Conservation (phyloP, 805 yeast genomes). For the Hanseniaspora occidentalis region DNA sequence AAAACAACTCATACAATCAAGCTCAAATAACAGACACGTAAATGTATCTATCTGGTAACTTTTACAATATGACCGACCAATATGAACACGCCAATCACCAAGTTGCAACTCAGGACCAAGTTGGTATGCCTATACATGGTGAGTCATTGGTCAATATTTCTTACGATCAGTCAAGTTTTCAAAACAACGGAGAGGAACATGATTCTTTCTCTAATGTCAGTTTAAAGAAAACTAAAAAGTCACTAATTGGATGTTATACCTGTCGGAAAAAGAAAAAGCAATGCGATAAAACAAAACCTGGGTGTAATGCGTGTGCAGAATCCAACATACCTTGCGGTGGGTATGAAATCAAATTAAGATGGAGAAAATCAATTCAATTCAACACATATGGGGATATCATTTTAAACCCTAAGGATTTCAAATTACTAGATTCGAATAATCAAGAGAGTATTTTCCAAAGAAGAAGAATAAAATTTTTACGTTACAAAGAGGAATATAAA, state of each 20-base stretch:
- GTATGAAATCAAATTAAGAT: constrained; percentile 66
- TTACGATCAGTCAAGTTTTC: too few relatives aligned
- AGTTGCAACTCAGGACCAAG: too few relatives aligned
- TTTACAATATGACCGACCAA: too few relatives aligned
- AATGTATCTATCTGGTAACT: too few relatives aligned
- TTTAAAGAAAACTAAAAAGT: constrained; percentile 44
- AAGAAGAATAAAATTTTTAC: constrained; percentile 61
- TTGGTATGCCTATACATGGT: too few relatives aligned
- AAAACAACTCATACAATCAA: too few relatives aligned
- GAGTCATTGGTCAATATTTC: too few relatives aligned
- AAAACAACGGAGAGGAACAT: too few relatives aligned
- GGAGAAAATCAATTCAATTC: constrained; percentile 48
- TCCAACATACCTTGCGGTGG: constrained; percentile 67
- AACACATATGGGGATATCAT: constrained; percentile 32
- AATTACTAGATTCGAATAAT: constrained; percentile 8
- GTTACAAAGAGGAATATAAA: constrained; percentile 52
- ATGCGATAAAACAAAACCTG: constrained; percentile 64
- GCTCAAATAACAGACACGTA: too few relatives aligned
- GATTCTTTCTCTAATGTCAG: too few relatives aligned
- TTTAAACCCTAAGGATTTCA: constrained; percentile 9
- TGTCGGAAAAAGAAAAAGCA: constrained; percentile 71
- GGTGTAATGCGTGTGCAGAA: constrained; percentile 58
- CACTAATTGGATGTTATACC: constrained; percentile 83
- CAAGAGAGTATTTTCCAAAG: constrained; percentile 50
- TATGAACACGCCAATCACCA: too few relatives aligned